Evolutionary conservation across 192 early-diverging fungal genomes (phyloP).

Genomic region (Thamnidium elegans): DNA sequence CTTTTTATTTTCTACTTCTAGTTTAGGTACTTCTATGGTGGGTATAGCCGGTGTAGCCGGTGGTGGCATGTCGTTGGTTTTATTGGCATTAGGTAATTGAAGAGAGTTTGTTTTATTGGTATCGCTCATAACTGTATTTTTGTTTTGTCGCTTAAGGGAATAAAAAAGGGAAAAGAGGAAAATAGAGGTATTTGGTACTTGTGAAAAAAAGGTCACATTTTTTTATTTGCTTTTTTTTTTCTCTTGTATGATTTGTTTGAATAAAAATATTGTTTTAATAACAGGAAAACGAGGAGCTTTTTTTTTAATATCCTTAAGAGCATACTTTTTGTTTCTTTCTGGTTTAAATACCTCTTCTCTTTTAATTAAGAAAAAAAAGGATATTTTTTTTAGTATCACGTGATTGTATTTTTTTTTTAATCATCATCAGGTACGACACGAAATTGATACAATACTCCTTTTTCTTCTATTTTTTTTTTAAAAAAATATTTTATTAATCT

Average conservation of each 20-base stretch:
- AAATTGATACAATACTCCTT: too few species aligned
- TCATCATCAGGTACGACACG: too few species aligned
- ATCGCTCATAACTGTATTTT: background rate
- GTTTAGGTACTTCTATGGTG: background rate
- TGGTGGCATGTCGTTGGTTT: background rate
- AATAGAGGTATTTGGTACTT: background rate
- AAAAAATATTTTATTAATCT: background rate
- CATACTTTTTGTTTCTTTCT: too few species aligned
- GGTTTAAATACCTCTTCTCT: too few species aligned
- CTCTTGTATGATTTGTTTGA: too few species aligned
- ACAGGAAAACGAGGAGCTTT: too few species aligned
- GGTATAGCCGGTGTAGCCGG: background rate
- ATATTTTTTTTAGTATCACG: too few species aligned
- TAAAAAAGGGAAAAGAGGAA: background rate
- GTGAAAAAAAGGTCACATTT: background rate
- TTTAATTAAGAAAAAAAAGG: too few species aligned
- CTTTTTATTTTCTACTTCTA: conserved; percentile 15
- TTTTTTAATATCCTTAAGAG: too few species aligned
- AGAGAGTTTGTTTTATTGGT: background rate
- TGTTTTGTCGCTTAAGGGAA: background rate
- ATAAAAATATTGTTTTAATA: too few species aligned
- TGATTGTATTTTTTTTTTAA: too few species aligned
- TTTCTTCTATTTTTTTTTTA: background rate
- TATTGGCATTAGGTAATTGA: conserved; percentile 6
- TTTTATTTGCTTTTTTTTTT: background rate